These are phyloP conservation scores for Trichomonas tenax DNA, from an alignment of 208 protist genomes.

Conservation along the genomic window DNA sequence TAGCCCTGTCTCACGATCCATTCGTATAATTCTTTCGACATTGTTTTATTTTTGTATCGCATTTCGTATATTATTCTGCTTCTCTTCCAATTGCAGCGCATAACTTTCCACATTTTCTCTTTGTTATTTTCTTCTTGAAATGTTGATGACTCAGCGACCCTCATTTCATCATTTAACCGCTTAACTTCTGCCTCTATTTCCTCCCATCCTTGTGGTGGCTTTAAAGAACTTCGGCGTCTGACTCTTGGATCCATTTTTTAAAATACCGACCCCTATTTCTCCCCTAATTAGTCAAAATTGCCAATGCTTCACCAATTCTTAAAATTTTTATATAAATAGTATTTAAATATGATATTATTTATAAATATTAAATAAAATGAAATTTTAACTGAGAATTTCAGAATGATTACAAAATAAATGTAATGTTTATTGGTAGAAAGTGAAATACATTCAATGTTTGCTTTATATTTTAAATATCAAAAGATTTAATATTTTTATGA, in stretches of 20 bases:
- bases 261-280: too few relatives aligned
- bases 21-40: conserved; percentile 11
- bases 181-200: not conserved
- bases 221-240: not conserved
- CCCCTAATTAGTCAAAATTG: too few relatives aligned
- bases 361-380: too few relatives aligned
- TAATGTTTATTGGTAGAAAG: too few relatives aligned
- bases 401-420: too few relatives aligned
- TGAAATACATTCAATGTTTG: too few relatives aligned
- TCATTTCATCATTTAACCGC: not conserved
- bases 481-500: too few relatives aligned
- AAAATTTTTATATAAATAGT: too few relatives aligned
- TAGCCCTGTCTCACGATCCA: not conserved
- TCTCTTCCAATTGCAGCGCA: not conserved
- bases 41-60: not conserved
- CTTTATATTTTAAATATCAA: too few relatives aligned
- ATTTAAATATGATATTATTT: too few relatives aligned
- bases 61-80: not conserved
- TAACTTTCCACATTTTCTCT: not conserved
- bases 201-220: conserved; percentile 7
- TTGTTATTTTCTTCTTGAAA: not conserved
- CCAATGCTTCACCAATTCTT: too few relatives aligned
- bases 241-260: not conserved
- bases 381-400: too few relatives aligned
- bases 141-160: not conserved